phyloP scores from a whole-genome alignment of 805 yeast species.

The Lipomyces orientalis region DNA sequence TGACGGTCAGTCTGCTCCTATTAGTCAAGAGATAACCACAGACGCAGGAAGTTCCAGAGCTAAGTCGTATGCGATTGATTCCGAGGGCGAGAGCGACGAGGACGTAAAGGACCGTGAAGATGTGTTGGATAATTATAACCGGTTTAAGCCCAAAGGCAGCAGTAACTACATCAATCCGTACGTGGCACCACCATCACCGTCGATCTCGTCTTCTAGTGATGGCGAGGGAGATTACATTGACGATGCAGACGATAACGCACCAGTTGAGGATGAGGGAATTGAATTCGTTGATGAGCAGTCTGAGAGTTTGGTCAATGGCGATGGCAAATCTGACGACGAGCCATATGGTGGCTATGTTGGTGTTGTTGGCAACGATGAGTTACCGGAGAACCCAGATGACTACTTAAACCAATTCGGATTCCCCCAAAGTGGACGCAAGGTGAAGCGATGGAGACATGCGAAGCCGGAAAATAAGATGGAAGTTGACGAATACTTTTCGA shows the following conservation, averaged over 20 bases:
- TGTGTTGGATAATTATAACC: neutral
- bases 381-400: neutral
- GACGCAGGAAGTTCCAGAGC: neutral
- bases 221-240: slow-evolving; percentile 5
- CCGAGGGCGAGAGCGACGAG: slow-evolving; percentile 1
- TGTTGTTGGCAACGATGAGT: neutral
- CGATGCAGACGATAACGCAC: neutral
- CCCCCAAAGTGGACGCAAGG: neutral
- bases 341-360: neutral
- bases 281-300: slow-evolving; percentile 1
- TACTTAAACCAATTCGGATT: neutral
- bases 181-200: neutral
- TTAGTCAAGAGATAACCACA: neutral
- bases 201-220: slow-evolving; percentile 1
- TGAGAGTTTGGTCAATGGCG: neutral
- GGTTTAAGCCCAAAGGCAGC: neutral
- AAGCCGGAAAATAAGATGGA: neutral
- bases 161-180: neutral
- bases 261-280: slow-evolving; percentile 4
- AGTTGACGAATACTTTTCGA: neutral
- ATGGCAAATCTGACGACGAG: neutral
- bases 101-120: neutral
- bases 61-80: neutral
- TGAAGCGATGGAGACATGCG: slow-evolving; percentile 2
- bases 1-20: neutral